Evolutionary conservation across 2,329 filamentous ascomycete species (phyloP), one percentile per base, ranked within the genome.

Genomic region (Fusarium sublunatum): DNA sequence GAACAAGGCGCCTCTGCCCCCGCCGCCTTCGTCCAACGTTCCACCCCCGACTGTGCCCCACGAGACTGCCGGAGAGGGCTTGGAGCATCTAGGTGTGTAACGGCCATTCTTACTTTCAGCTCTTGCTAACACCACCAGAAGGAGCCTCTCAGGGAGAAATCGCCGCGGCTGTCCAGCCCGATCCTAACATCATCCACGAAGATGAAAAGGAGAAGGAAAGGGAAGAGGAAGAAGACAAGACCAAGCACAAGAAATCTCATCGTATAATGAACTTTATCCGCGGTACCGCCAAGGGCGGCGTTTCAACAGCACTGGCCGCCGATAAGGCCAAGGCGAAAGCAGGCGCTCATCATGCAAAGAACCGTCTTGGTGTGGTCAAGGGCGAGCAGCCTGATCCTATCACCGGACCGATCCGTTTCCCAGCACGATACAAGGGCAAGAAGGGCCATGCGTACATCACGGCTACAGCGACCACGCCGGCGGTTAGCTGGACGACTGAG

Each of bases 1-100:
- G 10, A 93, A 93, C 76, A 90, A 91, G 65, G 88, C 91, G 1
- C 92, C 92, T 0, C 76, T 96, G 0, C 91, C 91, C 0, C 88
- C 85, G 0, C 82, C 83, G 0, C 81, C 81, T 0, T 64, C 70
- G 0, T 73, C 75, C 3, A 70, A 72, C 19, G 68, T 71, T 0
- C 73, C 77, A 0, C 79, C 81, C 0, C 74, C 78, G 0, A 69
- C 77, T 2, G 64, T 74, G 24, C 74, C 81, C 2, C 79, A 85
- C 29, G 77, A 80, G 2, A 79, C 82, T 8, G 79, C 78, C 1
- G 78, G 75, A 3, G 73, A 76, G n/a, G 64, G 72, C 7, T 55
- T 77, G 4, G 72, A 76, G 2, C 68, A 76, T 53, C 45, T 78
- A 28, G 76, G 76, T 78, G 65, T 64, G 72, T 67, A 51, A 19